Evolutionary conservation across 1,284 basidiomycete species (phyloP), one percentile per base, ranked within the genome.

Genomic region (Austropuccinia psidii): DNA sequence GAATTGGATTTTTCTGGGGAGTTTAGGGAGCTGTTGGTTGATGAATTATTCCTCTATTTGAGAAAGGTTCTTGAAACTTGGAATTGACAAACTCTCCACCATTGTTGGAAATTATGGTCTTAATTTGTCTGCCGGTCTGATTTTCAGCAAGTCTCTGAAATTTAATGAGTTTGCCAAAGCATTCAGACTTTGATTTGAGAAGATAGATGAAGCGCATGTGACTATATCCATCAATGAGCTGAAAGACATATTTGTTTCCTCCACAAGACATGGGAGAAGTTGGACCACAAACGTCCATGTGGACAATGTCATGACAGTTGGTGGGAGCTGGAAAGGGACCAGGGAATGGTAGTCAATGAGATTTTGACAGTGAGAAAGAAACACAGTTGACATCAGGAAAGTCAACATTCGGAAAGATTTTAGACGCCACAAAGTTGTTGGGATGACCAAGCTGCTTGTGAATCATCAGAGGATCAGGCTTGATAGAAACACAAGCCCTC

Each of bases 261-360:
- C 49, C 45, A 9, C 11, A 2, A 2, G 31, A 66, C 17, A 35
- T 49, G 17, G 64, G 64, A 1, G 15, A 35, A 31, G 52, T 69
- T 11, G 52, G 52, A 19, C 67, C 54, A 47, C 67, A 60, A 6
- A 70, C 31, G 41, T 70, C 68, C 55, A 60, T 72, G 47, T 72
- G 68, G 17, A 61, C n/a, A 7, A 45, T 35, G 17, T 50, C 57
- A 4, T 61, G 27, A 7, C 45, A 35, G 2, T 52, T 9, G 24
- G 17, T 9, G 31, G 58, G 47, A 1, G 24, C 62, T 11, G 69
- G 45, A 43, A 72, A 52, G 15, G 6, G 5, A 8, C 58, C 45
- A 19, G n/a, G 1, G 21, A 72, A 72, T 0, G 57, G 37, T 60
- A 50, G 45, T 13, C 21, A 15, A 33, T 61, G 57, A 57, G 47